Percentiles rank a stretch among this genome's conserved stretches.
phyloP scores from a whole-genome alignment of 2,329 filamentous ascomycete species.

The Paecilomyces formosus region DNA sequence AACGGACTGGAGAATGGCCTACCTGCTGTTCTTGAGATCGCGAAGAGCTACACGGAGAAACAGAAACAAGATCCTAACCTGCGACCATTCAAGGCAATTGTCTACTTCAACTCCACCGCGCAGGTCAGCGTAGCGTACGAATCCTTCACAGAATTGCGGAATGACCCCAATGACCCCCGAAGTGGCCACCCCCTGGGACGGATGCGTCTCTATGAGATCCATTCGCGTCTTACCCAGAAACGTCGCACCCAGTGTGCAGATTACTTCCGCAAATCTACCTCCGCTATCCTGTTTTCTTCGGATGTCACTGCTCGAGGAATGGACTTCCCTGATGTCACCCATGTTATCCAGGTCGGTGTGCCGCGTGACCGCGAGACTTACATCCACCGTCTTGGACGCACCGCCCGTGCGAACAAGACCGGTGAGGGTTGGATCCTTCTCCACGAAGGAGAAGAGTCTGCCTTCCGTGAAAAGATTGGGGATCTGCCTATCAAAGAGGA shows the following conservation, averaged over 20 bases:
- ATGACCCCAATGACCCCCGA: conserved; percentile 21
- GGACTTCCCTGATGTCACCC: conserved; percentile 75
- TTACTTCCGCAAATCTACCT: conserved; percentile 57
- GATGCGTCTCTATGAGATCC: conserved; percentile 54
- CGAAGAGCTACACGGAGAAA: conserved; percentile 51
- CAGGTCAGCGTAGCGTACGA: conserved; percentile 59
- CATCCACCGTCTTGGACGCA: conserved; percentile 70
- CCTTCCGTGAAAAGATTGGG: conserved; percentile 44
- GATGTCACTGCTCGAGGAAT: conserved; percentile 77
- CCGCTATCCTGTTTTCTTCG: conserved; percentile 65
- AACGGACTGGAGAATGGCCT: conserved; percentile 66
- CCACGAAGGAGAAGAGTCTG: conserved; percentile 42
- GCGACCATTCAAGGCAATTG: conserved; percentile 85
- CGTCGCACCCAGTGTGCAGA: conserved; percentile 65
- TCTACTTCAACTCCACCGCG: conserved; percentile 78
- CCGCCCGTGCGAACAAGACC: conserved; percentile 58
- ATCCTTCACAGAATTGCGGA: conserved; percentile 47
- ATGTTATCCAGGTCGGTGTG: conserved; percentile 65
- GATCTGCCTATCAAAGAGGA: conserved; percentile 48
- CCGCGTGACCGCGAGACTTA: conserved; percentile 62
- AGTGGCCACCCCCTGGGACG: conserved; percentile 22
- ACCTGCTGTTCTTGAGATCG: conserved; percentile 70
- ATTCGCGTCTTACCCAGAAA: conserved; percentile 66
- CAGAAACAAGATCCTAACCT: conserved; percentile 27
- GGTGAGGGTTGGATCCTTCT: conserved; percentile 58